Evolutionary conservation across 108 stramenopile species (phyloP).

Genomic region (Chaetoceros muelleri): DNA sequence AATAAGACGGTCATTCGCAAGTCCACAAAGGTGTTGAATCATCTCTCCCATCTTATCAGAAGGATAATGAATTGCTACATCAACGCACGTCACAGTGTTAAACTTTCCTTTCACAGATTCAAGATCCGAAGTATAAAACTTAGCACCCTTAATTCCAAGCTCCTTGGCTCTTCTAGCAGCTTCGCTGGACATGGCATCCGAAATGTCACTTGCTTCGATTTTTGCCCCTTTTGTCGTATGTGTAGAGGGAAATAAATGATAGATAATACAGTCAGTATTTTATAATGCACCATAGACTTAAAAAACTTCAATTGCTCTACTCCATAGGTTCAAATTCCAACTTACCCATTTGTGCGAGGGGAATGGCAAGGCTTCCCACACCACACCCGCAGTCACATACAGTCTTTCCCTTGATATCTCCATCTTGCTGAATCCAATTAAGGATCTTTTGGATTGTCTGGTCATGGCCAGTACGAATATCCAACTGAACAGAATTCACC

Average conservation of each 20-base stretch:
- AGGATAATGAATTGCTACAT: conserved; percentile 97
- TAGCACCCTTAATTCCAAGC: conserved; percentile 58
- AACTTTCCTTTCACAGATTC: conserved; percentile 86
- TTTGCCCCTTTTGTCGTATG: conserved; percentile 49
- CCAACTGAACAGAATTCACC: conserved; percentile 89
- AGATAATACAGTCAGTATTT: background rate
- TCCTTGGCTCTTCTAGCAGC: conserved; percentile 77
- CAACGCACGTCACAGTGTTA: conserved; percentile 93
- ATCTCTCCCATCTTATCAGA: conserved; percentile 91
- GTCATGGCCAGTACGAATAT: conserved; percentile 91
- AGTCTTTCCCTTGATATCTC: conserved; percentile 69
- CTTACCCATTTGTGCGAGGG: conserved; percentile 87
- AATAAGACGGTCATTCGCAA: conserved; percentile 77
- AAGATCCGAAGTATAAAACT: conserved; percentile 91
- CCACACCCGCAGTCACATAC: conserved; percentile 90
- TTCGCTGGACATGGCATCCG: conserved; percentile 88
- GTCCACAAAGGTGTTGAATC: conserved; percentile 77
- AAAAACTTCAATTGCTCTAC: background rate
- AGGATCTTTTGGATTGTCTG: conserved; percentile 95
- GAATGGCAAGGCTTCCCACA: conserved; percentile 90
- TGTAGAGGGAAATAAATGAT: background rate
- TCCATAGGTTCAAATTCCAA: conserved; percentile 1
- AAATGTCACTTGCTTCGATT: conserved; percentile 88
- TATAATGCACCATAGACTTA: background rate
- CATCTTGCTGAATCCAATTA: conserved; percentile 83